Base-by-base conservation (phyloP, 2,329 filamentous ascomycete species). In the Didymella pomorum region DNA sequence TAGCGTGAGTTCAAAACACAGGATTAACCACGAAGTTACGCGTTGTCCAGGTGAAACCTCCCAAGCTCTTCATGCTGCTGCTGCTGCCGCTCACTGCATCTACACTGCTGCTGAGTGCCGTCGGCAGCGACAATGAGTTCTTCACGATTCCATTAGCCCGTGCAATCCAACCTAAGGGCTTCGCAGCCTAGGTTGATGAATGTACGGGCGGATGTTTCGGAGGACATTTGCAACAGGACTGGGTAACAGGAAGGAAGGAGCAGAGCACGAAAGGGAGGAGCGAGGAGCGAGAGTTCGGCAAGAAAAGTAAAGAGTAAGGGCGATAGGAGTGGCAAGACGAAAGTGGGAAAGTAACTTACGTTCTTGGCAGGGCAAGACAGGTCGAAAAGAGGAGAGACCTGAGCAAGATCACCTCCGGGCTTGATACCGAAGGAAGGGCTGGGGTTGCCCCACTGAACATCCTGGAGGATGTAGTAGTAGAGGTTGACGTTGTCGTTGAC, bases 391-490 rank as follows among this genome's bases (percentile, higher is more conserved):
- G 76, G 74, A 20, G 63, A 61, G 1, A 75, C 70, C 45, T 63
- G 49, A 61, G 65, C 61, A 10, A 73, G 66, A 51, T 75, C 71
- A 35, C 73, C 73, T n/a, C 64, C 68, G 2, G 86, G 86, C 54
- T 91, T 80, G 65, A 94, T 79, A 55, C 90, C 90, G 69, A 93
- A 94, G 73, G 84, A 87, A 41, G 89, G 89, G 78, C 80, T 85
- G 31, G 88, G 87, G 3, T 83, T 83, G 47, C 78, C 80, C 18
- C 83, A 83, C 64, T 76, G 71, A 4, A 86, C 81, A 66, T 94
- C 90, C 72, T 90, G 86, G 25, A 93, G 84, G 49, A 86, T 91
- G 88, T 90, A 94, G 86, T 87, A 94, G 59, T 86, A 86, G 56
- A 87, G 84, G 63, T 79, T 78, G 64, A 76, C 81, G 49, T 69